These are phyloP conservation scores for Coemansia sp. DNA, from an alignment of 192 early-diverging fungal species.

Conservation along the genomic window DNA sequence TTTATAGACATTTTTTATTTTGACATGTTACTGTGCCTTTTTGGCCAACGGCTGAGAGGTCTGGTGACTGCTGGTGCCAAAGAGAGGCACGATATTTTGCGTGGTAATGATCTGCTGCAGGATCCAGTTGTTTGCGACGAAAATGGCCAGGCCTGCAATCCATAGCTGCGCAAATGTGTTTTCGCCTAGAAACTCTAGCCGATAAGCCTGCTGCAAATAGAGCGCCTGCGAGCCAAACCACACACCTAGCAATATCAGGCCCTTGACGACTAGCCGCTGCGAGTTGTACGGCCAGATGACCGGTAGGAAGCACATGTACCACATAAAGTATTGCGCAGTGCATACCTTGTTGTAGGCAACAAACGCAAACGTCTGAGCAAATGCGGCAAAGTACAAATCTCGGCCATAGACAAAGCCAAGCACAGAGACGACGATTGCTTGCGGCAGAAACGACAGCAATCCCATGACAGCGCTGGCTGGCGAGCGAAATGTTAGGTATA, in stretches of 20 bases:
- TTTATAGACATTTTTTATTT: not conserved
- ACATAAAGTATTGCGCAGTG: slow-evolving; percentile 99
- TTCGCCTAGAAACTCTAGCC: slow-evolving; percentile 84
- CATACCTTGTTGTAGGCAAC: slow-evolving; percentile 97
- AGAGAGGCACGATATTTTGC: slow-evolving; percentile 41
- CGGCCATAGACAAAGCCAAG: slow-evolving; percentile 75
- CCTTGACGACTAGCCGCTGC: slow-evolving; percentile 56
- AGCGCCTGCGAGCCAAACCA: slow-evolving; percentile 84
- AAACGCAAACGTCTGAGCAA: slow-evolving; percentile 96
- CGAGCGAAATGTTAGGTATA: slow-evolving; percentile 78
- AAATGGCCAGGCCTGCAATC: slow-evolving; percentile 75
- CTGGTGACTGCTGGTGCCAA: not conserved
- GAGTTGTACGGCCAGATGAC: slow-evolving; percentile 74
- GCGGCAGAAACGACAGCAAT: slow-evolving; percentile 85
- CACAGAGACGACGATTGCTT: slow-evolving; percentile 66
- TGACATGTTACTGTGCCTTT: slow-evolving; percentile 3
- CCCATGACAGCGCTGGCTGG: slow-evolving; percentile 60
- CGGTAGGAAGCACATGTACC: slow-evolving; percentile 95
- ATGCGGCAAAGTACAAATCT: slow-evolving; percentile 87
- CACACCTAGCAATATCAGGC: slow-evolving; percentile 59
- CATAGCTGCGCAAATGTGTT: slow-evolving; percentile 82
- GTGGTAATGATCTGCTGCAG: slow-evolving; percentile 54
- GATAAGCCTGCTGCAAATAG: slow-evolving; percentile 87
- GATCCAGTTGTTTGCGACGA: slow-evolving; percentile 74
- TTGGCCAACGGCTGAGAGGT: not conserved